Base-by-base conservation (phyloP, 2,329 filamentous ascomycete genomes). In the Drechslera avenae region DNA sequence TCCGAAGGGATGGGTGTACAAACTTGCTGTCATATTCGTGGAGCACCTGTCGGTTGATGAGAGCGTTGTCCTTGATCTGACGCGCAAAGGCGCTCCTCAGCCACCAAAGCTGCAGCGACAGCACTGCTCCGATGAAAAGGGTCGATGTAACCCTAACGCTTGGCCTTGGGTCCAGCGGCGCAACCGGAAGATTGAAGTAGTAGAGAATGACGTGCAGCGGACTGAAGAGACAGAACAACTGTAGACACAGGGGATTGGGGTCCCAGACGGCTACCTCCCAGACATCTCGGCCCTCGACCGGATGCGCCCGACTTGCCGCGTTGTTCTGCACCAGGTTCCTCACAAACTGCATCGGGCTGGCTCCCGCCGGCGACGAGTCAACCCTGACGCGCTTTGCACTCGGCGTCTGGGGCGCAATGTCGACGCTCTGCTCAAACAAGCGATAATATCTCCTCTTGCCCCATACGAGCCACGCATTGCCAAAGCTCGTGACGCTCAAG, bases 241-340 rank as follows among this genome's bases (percentile, higher is more conserved):
- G 85, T 45, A 97, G 76, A 37, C 86, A 91, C 30, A 96, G 81
- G 2, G 92, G 91, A 39, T 93, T 83, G 28, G 95, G 94, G 70
- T 97, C 92, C 94, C 94, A 99, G 5, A 97, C 82, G 1, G 88
- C 84, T 41, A 99, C 76, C 74, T 99, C 92, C 94, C 94, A 99
- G 8, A 99, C 94, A 73, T 99, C 92, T 9, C 87, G 83, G 19
- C 83, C 83, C 49, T 86, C 85, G 68, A 94, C 88, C 0, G 93
- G 90, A 73, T 97, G 89, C 21, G 91, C 88, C 68, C 91, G 85
- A 19, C 89, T 86, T 59, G 92, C 86, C n/a, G 91, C 90, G 17
- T 85, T 87, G 30, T 87, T 85, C 19, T 83, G 60, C 12, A 85
- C 81, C 28, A 96, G 75, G 56, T 82, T 85, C 21, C 86, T 83